A percentile compares a stretch with the other conserved stretches of the same genome.
Evolutionary conservation across 148 eudicot genomes (phyloP).

Genomic region (Persicaria maculosa): DNA sequence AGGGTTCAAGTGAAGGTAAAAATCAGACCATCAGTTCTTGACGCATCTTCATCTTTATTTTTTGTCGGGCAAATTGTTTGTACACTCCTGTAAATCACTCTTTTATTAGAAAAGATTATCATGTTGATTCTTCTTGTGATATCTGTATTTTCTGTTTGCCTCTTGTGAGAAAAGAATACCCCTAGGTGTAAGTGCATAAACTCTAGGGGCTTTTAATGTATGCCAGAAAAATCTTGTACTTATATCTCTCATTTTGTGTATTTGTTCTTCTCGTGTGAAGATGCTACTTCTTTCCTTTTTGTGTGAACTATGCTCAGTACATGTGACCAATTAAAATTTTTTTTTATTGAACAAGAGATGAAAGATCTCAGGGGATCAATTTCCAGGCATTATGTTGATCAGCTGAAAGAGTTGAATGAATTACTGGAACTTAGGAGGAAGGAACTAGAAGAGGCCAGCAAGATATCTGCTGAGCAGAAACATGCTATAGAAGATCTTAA

Average conservation of each 20-base stretch:
- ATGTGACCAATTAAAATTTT: neutral
- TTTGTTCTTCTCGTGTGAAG: no score
- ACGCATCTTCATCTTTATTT: no score
- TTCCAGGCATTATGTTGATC: conserved; percentile 49
- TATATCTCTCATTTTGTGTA: no score
- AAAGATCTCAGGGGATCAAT: conserved; percentile 61
- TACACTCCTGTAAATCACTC: no score
- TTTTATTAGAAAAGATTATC: no score
- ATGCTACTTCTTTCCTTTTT: neutral
- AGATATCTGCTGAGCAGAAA: conserved; percentile 62
- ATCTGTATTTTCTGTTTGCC: no score
- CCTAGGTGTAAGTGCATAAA: no score
- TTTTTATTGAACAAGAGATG: conserved; percentile 46
- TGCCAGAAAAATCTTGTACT: no score
- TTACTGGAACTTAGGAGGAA: conserved; percentile 57
- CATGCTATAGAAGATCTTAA: conserved; percentile 74
- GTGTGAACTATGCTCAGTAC: neutral
- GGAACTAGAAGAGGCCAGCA: conserved; percentile 48
- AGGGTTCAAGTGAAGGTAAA: conserved; percentile 62
- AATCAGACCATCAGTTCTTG: neutral
- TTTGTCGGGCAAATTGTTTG: no score
- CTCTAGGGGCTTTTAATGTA: no score
- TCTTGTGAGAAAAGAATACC: no score
- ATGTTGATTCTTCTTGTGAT: no score
- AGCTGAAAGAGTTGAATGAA: conserved; percentile 47